Conservation (phyloP, 495 filamentous ascomycete species). For the Lophiotrema nucula region DNA sequence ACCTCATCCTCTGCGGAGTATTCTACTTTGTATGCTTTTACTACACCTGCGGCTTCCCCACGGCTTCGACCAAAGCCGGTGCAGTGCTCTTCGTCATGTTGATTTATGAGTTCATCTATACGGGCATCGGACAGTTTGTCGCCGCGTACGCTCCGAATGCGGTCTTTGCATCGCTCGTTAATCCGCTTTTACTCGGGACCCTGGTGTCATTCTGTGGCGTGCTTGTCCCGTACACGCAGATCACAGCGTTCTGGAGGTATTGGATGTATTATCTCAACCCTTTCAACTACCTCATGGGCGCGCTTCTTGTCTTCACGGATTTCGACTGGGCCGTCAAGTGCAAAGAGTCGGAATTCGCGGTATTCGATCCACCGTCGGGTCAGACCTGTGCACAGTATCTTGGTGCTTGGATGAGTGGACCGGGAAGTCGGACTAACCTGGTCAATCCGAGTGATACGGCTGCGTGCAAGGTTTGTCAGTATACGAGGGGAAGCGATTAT, state of each 20-base stretch:
- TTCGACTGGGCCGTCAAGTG: slow-evolving; percentile 40
- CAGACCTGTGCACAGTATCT: slow-evolving; percentile 35
- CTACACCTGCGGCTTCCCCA: slow-evolving; percentile 55
- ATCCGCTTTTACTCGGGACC: slow-evolving; percentile 51
- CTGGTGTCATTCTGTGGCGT: slow-evolving; percentile 58
- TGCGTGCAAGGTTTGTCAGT: slow-evolving; percentile 64
- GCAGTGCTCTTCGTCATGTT: slow-evolving; percentile 48
- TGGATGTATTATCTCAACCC: slow-evolving; percentile 77
- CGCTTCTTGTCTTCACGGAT: slow-evolving; percentile 46
- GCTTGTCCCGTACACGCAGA: slow-evolving; percentile 57
- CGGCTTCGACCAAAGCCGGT: slow-evolving; percentile 45
- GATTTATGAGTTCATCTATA: slow-evolving; percentile 51
- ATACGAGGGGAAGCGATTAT: slow-evolving; percentile 33
- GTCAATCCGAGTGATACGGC: slow-evolving; percentile 44
- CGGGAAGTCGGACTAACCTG: slow-evolving; percentile 39
- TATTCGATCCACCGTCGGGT: slow-evolving; percentile 22
- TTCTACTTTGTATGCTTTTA: slow-evolving; percentile 62
- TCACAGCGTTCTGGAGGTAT: slow-evolving; percentile 74
- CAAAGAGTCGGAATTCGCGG: slow-evolving; percentile 22
- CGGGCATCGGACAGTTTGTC: slow-evolving; percentile 53
- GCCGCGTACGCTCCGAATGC: slow-evolving; percentile 57
- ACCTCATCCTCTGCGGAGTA: slow-evolving; percentile 55
- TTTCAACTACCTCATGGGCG: slow-evolving; percentile 55
- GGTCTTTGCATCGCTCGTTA: slow-evolving; percentile 55
- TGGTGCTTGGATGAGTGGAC: slow-evolving; percentile 31